phyloP scores from a whole-genome alignment of 177 flowering plant genomes.

The Telopea speciosissima region DNA sequence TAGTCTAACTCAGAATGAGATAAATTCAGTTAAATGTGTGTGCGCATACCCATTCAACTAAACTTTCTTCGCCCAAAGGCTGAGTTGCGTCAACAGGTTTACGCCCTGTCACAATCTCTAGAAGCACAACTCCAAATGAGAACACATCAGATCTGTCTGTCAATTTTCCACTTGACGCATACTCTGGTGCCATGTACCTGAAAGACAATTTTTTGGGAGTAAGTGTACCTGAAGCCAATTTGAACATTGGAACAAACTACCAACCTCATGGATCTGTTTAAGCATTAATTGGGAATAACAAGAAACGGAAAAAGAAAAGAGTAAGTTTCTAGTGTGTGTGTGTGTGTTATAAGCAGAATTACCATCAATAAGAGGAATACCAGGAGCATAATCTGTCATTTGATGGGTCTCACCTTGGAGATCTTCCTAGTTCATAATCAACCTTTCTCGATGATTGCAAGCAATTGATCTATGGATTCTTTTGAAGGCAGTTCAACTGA shows the following conservation, averaged over 20 bases:
- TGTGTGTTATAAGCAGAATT: background rate
- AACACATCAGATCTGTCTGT: conserved; percentile 39
- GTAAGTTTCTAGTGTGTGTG: background rate
- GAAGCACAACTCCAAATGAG: conserved; percentile 71
- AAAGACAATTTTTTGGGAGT: background rate
- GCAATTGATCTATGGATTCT: background rate
- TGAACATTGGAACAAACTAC: background rate
- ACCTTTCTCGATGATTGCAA: background rate
- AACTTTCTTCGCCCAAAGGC: conserved; percentile 50
- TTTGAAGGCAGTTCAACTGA: background rate
- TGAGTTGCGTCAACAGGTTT: conserved; percentile 41
- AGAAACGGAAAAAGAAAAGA: background rate
- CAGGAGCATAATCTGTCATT: background rate
- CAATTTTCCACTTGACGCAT: conserved; percentile 59
- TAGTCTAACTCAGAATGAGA: background rate
- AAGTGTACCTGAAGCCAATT: no score
- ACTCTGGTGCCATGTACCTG: conserved; percentile 60
- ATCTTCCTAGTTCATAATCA: background rate
- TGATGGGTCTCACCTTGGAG: background rate
- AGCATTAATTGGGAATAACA: background rate
- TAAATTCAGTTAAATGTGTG: background rate
- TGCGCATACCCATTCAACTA: conserved; percentile 83
- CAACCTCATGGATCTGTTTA: background rate
- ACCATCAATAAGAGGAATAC: background rate
- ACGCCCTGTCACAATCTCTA: conserved; percentile 75